A percentile compares a stretch with the other conserved stretches of the same genome.
These are phyloP conservation scores for Coemansia sp. DNA, from an alignment of 192 early-diverging fungal genomes.

Conservation along the genomic window DNA sequence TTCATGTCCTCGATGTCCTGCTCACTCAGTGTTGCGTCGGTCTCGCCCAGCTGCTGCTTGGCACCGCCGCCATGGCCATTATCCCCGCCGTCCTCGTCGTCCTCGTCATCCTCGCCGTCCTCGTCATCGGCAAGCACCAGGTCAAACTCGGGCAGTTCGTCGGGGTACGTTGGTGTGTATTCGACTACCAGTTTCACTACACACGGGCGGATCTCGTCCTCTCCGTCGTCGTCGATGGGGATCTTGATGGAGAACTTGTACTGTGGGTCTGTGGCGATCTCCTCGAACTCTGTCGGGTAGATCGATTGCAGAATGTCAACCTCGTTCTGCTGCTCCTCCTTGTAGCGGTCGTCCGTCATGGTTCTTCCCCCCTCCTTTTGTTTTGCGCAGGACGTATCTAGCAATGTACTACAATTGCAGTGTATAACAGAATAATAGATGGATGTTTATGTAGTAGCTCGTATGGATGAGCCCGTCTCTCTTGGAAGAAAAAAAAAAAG, in stretches of 20 bases:
- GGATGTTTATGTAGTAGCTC: no score
- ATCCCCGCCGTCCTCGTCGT: neutral
- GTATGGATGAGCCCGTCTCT: no score
- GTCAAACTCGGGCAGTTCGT: constrained; percentile 66
- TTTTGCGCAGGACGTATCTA: neutral
- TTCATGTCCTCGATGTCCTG: constrained; percentile 39
- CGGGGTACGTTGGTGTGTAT: constrained; percentile 75
- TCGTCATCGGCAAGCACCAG: constrained; percentile 17
- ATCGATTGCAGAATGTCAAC: constrained; percentile 79
- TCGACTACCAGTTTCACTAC: constrained; percentile 58
- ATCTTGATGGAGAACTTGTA: constrained; percentile 63
- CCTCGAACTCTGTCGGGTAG: constrained; percentile 74
- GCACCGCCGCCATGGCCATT: neutral
- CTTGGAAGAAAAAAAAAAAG: neutral
- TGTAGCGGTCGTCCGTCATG: constrained; percentile 62
- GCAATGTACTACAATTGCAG: neutral
- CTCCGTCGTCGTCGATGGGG: constrained; percentile 61
- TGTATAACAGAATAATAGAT: no score
- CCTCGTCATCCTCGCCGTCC: constrained; percentile 23
- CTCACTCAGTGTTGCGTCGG: constrained; percentile 51
- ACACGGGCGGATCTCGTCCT: constrained; percentile 54
- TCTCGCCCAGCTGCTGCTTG: constrained; percentile 20
- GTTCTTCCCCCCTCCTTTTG: neutral
- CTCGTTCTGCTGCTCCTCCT: constrained; percentile 78
- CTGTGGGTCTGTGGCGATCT: constrained; percentile 49